phyloP scores from a whole-genome alignment of 495 filamentous ascomycete species.

The Penicillium bovifimosum region DNA sequence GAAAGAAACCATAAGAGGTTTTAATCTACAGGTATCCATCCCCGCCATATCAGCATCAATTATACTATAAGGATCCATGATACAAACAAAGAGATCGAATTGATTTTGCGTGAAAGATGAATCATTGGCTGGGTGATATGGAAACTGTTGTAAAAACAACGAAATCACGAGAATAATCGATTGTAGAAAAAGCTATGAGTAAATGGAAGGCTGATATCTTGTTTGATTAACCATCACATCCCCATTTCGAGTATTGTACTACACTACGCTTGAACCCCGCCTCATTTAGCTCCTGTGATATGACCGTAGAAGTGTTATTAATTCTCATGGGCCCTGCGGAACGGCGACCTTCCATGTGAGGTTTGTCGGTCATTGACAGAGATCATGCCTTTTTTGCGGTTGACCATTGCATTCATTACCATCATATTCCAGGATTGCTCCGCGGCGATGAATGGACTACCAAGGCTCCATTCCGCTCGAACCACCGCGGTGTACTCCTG shows the following conservation, averaged over 20 bases:
- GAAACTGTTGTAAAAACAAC: too few relatives aligned
- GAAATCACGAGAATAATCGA: too few relatives aligned
- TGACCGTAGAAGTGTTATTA: background rate
- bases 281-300: background rate
- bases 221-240: background rate
- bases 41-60: too few relatives aligned
- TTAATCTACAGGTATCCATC: too few relatives aligned
- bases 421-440: background rate
- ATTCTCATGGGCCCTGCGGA: background rate
- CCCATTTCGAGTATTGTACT: background rate
- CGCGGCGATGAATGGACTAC: background rate
- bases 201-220: too few relatives aligned
- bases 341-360: background rate
- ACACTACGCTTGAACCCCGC: background rate
- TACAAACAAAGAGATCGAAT: too few relatives aligned
- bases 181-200: too few relatives aligned
- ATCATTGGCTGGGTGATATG: too few relatives aligned
- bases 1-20: too few relatives aligned
- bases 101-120: too few relatives aligned
- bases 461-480: background rate
- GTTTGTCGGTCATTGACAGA: background rate
- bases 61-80: too few relatives aligned
- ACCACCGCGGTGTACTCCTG: background rate
- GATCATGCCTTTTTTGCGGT: background rate
- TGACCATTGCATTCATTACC: constrained; percentile 1